Evolutionary conservation across 1,284 basidiomycete genomes (phyloP).

Genomic region (Puccinia brachypodii): DNA sequence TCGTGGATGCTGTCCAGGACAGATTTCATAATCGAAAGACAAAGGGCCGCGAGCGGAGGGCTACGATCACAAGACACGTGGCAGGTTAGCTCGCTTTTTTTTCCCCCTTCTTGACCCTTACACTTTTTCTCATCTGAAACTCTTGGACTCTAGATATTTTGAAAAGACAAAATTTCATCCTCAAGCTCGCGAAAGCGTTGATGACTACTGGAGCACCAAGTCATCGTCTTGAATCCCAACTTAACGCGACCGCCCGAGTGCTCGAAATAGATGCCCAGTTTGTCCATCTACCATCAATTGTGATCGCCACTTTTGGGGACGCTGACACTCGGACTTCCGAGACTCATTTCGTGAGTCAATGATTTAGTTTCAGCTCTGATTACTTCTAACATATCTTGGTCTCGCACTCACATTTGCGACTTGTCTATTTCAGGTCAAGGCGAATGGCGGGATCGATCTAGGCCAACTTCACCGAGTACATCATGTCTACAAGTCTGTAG

Average conservation of each 20-base stretch:
- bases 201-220: constrained; percentile 80
- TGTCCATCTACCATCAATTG: constrained; percentile 74
- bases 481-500: constrained; percentile 71
- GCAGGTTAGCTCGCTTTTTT: constrained; percentile 18
- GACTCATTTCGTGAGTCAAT: constrained; percentile 65
- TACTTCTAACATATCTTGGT: not conserved
- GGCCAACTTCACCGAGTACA: constrained; percentile 62
- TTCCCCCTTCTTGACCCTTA: not conserved
- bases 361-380: not conserved
- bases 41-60: constrained; percentile 13
- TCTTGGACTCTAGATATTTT: constrained; percentile 59
- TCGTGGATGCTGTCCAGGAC: constrained; percentile 31
- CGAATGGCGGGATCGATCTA: constrained; percentile 47
- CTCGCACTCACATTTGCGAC: no score
- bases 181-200: constrained; percentile 76
- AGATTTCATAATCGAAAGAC: constrained; percentile 19
- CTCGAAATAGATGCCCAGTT: constrained; percentile 74
- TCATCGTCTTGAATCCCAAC: constrained; percentile 78
- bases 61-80: constrained; percentile 42
- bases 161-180: constrained; percentile 71
- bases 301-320: constrained; percentile 79
- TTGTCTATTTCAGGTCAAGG: constrained; percentile 47
- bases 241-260: constrained; percentile 73
- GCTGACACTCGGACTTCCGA: constrained; percentile 68
- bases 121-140: not conserved